Base-by-base conservation (phyloP, 139 green algal genomes). In the Coelastrella sp. region DNA sequence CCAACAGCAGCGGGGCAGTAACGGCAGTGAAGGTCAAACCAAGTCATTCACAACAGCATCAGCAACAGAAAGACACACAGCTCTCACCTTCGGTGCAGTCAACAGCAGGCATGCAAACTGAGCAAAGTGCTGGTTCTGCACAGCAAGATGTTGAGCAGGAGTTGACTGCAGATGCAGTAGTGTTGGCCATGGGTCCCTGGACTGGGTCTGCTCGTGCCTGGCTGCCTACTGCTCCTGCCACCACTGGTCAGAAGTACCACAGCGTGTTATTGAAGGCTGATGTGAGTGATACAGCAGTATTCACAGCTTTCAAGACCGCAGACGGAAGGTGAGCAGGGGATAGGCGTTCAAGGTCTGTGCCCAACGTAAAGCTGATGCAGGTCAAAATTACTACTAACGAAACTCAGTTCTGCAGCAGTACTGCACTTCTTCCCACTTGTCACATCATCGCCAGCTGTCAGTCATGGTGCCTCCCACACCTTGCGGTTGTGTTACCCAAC, bases 151-250 rank as follows among this genome's bases (percentile, higher is more conserved):
- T 13, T 60, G 76, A 74, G n/a, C 25, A 45, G 41, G 69, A 86
- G 38, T 3, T 92, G 3, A 43, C 64, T 9, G 93, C 92, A 21
- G 92, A 95, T 76, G 84, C 74, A 8, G 91, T 95, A 30, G 90
- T 98, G 15, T 69, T 98, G 5, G 92, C 92, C 0, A 94, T 97
- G 92, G 94, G 94, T 3, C 93, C 92, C 5, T 98, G 94, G 94
- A 91, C 87, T 0, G 81, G 43, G 37, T 51, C 88, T 19, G 90
- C 89, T 6, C 23, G 80, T 0, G 57, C 73, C 3, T 94, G 90
- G 91, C 77, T 97, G 63, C 87, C 87, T 2, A 35, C 45, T 48
- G 48, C 48, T 48, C 38, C 48, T 64, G 45, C 64, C 15, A 51
- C 68, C 35, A 51, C 43, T 0, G 94, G 91, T 0, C 89, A 94